Conservation (phyloP, 2,329 filamentous ascomycete species). For the Colletotrichum truncatum region DNA sequence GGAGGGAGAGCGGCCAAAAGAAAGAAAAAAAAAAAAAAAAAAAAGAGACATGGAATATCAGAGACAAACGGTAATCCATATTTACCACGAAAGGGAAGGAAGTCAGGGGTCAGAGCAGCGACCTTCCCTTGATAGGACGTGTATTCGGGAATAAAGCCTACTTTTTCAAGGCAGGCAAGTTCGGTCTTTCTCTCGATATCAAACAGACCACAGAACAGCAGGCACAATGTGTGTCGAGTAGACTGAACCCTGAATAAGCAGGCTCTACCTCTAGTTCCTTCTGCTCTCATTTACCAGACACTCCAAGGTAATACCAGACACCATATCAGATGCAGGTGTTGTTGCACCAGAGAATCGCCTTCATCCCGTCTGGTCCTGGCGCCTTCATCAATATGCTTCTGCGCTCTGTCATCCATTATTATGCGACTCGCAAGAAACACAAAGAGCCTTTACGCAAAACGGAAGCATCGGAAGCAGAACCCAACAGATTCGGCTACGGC, state of each 20-base stretch:
- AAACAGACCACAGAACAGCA: background rate
- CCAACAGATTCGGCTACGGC: background rate
- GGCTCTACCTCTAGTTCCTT: no score
- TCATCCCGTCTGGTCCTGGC: background rate
- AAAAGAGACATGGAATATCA: background rate
- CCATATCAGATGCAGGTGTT: background rate
- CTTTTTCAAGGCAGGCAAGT: background rate
- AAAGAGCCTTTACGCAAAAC: slow-evolving; percentile 5
- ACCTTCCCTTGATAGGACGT: background rate
- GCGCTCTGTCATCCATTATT: background rate
- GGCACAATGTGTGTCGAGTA: no score
- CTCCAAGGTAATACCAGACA: no score
- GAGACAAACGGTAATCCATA: background rate
- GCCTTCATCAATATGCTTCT: slow-evolving; percentile 10
- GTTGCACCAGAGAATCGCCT: background rate
- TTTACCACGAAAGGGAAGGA: background rate
- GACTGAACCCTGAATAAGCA: no score
- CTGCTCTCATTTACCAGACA: background rate
- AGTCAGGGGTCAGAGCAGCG: background rate
- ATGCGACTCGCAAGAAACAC: background rate
- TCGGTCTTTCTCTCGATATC: background rate
- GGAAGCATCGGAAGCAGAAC: slow-evolving; percentile 10
- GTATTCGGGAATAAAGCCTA: background rate
- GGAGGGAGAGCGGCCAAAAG: background rate
- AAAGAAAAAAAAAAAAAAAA: no score